phyloP scores from a whole-genome alignment of 2,329 filamentous ascomycete species.

The Didymella exigua region DNA sequence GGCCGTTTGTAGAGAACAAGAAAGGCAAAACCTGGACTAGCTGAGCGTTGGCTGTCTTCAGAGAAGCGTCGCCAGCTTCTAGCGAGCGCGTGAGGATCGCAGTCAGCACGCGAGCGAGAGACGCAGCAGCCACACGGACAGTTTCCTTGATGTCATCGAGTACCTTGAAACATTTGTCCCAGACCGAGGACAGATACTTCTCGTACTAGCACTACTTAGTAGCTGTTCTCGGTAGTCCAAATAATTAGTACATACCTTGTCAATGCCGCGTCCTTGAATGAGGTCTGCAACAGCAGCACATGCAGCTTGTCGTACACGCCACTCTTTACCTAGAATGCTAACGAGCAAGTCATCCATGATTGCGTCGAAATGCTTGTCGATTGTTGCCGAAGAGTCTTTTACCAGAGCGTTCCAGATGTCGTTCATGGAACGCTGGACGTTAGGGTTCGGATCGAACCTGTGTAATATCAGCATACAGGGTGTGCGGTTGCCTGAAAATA shows the following conservation, averaged over 20 bases:
- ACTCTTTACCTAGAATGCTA: conserved; percentile 87
- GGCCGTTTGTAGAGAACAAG: conserved; percentile 82
- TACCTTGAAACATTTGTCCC: conserved; percentile 85
- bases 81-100: conserved; percentile 84
- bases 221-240: neutral
- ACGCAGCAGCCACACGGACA: conserved; percentile 79
- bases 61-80: conserved; percentile 73
- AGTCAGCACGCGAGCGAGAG: conserved; percentile 81
- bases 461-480: conserved; percentile 20
- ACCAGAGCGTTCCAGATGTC: conserved; percentile 98
- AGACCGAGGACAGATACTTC: conserved; percentile 82
- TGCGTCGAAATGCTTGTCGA: conserved; percentile 81
- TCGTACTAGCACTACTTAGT: conserved; percentile 65
- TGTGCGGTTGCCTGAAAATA: neutral
- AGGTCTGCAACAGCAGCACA: conserved; percentile 89
- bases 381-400: conserved; percentile 77
- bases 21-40: conserved; percentile 88
- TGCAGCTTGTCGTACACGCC: conserved; percentile 90
- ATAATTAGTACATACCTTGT: conserved; percentile 41
- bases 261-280: conserved; percentile 73
- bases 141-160: conserved; percentile 95
- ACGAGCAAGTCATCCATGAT: conserved; percentile 88
- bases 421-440: conserved; percentile 94
- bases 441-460: conserved; percentile 86
- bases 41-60: conserved; percentile 75